Percentiles rank a stretch among this genome's conserved stretches.
These are phyloP conservation scores for Fagopyrum tataricum DNA, from an alignment of 148 eudicot genomes.

Conservation along the genomic window DNA sequence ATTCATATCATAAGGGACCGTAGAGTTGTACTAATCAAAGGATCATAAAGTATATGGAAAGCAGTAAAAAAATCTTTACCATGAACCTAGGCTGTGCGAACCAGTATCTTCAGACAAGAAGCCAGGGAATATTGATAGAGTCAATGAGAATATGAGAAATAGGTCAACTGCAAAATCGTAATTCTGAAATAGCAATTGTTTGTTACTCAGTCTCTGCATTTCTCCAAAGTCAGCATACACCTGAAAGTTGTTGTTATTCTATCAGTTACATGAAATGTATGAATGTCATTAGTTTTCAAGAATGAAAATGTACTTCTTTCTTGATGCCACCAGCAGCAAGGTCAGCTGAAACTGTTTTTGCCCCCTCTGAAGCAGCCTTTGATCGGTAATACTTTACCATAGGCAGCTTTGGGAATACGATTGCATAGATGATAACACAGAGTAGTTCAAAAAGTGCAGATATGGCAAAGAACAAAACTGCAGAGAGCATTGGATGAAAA, in stretches of 20 bases:
- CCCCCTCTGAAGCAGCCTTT: constrained; percentile 48
- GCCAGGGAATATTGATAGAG: constrained; percentile 58
- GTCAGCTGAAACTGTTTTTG: constrained; percentile 48
- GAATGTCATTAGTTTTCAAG: neutral
- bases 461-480: constrained; percentile 46
- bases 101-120: constrained; percentile 65
- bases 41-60: no score
- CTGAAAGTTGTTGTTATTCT: constrained; percentile 16
- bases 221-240: constrained; percentile 13
- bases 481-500: constrained; percentile 12
- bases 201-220: constrained; percentile 24
- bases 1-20: neutral
- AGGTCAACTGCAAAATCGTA: constrained; percentile 41
- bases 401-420: constrained; percentile 40
- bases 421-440: constrained; percentile 36
- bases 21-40: no score
- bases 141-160: constrained; percentile 34
- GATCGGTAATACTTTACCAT: constrained; percentile 42
- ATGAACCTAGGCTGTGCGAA: constrained; percentile 34
- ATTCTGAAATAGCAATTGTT: constrained; percentile 31
- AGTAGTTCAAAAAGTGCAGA: constrained; percentile 31
- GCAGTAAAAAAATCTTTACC: constrained; percentile 22
- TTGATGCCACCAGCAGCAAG: constrained; percentile 42
- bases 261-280: neutral
- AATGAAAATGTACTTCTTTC: neutral